phyloP scores from a whole-genome alignment of 2,329 filamentous ascomycete genomes.

The Epichloe coenophiala region DNA sequence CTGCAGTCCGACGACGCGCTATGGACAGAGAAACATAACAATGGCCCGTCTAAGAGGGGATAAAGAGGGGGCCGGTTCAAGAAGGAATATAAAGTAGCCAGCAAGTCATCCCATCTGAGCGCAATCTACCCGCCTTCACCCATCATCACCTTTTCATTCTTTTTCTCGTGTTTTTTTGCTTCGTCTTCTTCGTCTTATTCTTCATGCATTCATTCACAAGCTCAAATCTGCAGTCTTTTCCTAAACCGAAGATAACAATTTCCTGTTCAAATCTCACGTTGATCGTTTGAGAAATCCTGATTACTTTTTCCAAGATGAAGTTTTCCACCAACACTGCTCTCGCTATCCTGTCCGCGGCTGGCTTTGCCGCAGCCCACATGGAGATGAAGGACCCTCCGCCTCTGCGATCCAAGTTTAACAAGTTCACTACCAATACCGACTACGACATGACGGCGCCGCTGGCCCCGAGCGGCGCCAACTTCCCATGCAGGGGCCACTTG shows the following conservation, averaged over 20 bases:
- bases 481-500: slow-evolving; percentile 60
- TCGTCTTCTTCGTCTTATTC: too few relatives aligned
- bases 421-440: slow-evolving; percentile 40
- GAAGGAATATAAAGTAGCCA: neutral
- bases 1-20: neutral
- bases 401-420: slow-evolving; percentile 39
- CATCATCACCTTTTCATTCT: neutral
- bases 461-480: slow-evolving; percentile 45
- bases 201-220: neutral
- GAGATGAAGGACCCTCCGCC: slow-evolving; percentile 39
- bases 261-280: neutral
- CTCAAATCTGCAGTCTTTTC: neutral
- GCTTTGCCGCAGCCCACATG: slow-evolving; percentile 40
- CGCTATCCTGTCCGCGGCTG: slow-evolving; percentile 27
- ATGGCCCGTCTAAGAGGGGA: neutral
- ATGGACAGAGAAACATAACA: neutral
- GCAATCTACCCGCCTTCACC: neutral
- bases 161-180: neutral
- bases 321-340: slow-evolving; percentile 21
- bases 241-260: neutral
- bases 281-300: neutral
- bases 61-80: neutral
- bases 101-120: neutral
- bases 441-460: slow-evolving; percentile 63
- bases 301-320: slow-evolving; percentile 22